A percentile compares a stretch with the other conserved stretches of the same genome.
These are phyloP conservation scores for Exserohilum rostratum DNA, from an alignment of 2,329 filamentous ascomycete genomes.

Conservation along the genomic window DNA sequence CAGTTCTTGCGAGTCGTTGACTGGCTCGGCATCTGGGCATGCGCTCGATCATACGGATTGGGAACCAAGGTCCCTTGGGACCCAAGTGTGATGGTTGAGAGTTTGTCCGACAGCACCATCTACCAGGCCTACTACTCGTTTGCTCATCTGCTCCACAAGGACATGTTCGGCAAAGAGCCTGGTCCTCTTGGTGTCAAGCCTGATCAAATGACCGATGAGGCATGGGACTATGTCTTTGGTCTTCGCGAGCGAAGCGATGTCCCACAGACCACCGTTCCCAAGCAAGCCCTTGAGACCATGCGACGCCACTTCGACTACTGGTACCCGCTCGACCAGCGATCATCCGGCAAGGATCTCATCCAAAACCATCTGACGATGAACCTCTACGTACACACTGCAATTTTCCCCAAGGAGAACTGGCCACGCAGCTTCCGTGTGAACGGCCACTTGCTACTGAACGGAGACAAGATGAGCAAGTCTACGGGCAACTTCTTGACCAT, in stretches of 20 bases:
- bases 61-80: conserved; percentile 97
- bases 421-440: conserved; percentile 85
- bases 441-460: conserved; percentile 91
- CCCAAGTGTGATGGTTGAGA: conserved; percentile 86
- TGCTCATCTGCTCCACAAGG: conserved; percentile 72
- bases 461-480: conserved; percentile 98
- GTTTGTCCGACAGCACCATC: conserved; percentile 87
- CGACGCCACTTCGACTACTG: conserved; percentile 94
- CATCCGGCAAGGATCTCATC: conserved; percentile 76
- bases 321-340: conserved; percentile 88
- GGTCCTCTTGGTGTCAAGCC: conserved; percentile 62
- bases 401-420: conserved; percentile 90
- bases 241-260: conserved; percentile 74
- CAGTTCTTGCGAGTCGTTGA: conserved; percentile 81
- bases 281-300: conserved; percentile 77
- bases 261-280: conserved; percentile 72
- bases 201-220: conserved; percentile 90
- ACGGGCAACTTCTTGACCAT: conserved; percentile 97
- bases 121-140: conserved; percentile 79
- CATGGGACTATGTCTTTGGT: conserved; percentile 95
- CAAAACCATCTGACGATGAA: conserved; percentile 94
- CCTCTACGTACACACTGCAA: conserved; percentile 88
- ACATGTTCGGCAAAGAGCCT: conserved; percentile 75
- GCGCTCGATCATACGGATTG: conserved; percentile 86
- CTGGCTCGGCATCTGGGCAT: conserved; percentile 89